Evolutionary conservation across 2,329 filamentous ascomycete species (phyloP), one percentile per base, ranked within the genome.

Genomic region (Colletotrichum aenigma): DNA sequence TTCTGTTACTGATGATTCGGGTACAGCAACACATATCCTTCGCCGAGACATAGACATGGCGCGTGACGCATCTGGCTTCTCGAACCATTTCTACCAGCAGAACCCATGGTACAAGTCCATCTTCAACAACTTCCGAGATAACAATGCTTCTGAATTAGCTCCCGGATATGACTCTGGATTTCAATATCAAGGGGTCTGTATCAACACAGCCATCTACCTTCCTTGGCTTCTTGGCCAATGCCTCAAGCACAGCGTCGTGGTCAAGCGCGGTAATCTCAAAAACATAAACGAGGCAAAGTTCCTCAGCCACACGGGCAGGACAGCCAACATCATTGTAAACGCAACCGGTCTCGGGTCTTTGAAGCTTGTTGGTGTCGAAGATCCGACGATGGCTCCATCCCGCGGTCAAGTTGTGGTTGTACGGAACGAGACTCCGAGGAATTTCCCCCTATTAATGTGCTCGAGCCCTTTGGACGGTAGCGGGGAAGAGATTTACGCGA

Each of bases 321-420:
- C 78, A 21, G 92, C 92, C 7, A 89, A 92, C 78, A 79, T 94
- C 4, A 86, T 95, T 2, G 86, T 95, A 67, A 95, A 95, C 81
- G 94, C 92, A 81, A 94, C 94, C 0, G 94, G 94, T 0, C 86
- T 95, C 3, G 87, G 89, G 2, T 91, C 93, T 1, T 87, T 86
- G 16, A 92, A 88, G 60, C 88, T 95, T 1, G 93, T 92, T 5
- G 94, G 94, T n/a, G 93, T 95, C 0, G 86, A 89, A 81, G 94
- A 95, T 79, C 85, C 85, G 71, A 89, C 86, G 16, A 87, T 95
- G 34, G 89, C 90, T 72, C 93, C 94, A 3, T 92, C 88, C 1
- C 89, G 94, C n/a, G 94, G 93, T 16, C 94, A 95, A 81, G 92
- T 95, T 15, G 94, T 97, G 0, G 83, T 98, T 0, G 95, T 98